Conservation (phyloP, 805 yeast species). For the Blastobotrys parvus region DNA sequence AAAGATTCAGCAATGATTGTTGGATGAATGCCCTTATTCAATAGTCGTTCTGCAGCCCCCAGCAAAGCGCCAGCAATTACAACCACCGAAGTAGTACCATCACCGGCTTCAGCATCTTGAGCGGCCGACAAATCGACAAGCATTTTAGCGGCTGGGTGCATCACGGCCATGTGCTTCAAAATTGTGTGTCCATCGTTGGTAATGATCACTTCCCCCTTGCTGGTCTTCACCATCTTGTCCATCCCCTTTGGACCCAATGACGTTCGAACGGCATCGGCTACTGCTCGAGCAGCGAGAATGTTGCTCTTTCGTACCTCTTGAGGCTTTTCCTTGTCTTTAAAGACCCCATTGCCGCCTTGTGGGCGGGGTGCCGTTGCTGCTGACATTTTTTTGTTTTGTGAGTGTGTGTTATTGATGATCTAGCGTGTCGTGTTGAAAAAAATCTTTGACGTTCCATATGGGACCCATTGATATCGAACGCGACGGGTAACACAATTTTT, state of each 20-base stretch:
- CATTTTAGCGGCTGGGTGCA: constrained; percentile 99
- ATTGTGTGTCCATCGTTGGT: constrained; percentile 99
- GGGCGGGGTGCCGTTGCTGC: constrained; percentile 13
- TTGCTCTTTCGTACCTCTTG: constrained; percentile 86
- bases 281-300: constrained; percentile 88
- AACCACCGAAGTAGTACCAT: constrained; percentile 97
- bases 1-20: constrained; percentile 89
- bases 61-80: constrained; percentile 88
- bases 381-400: not conserved
- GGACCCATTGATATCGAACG: not conserved
- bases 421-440: not conserved
- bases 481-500: not conserved
- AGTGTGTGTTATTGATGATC: not conserved
- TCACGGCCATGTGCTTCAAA: constrained; percentile 92
- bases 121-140: constrained; percentile 95
- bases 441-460: not conserved
- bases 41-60: constrained; percentile 88
- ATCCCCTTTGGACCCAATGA: constrained; percentile 98
- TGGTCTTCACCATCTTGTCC: constrained; percentile 96
- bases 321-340: constrained; percentile 90
- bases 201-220: constrained; percentile 83
- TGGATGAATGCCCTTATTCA: constrained; percentile 88
- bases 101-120: constrained; percentile 99
- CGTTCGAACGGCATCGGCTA: constrained; percentile 90
- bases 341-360: constrained; percentile 25